Base-by-base conservation (phyloP, 1,139 yeast species). In the Yamadazyma epiphylla region DNA sequence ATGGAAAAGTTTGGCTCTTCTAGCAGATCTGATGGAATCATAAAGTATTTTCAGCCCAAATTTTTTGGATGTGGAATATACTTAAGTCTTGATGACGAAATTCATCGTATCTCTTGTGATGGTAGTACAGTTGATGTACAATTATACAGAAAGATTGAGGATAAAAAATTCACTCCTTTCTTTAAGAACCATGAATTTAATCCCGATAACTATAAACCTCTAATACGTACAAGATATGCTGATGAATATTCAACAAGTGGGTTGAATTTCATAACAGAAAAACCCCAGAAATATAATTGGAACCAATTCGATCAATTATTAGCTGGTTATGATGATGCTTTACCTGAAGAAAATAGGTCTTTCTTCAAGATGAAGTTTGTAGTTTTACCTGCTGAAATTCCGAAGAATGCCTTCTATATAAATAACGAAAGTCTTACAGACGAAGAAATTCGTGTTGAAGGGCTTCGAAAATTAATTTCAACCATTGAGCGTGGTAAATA, bases 371-470 rank as follows among this genome's bases (percentile, higher is more conserved):
- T 89, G 55, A 83, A 94, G 47, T 86, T 88, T 54, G 96, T 88
- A 7, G 70, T 91, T 1, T 58, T 83, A 46, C 96, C 97, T 0
- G 65, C 86, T 1, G 83, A 76, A 4, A 67, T 80, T 12, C 80
- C 88, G 0, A 71, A 76, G 31, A 77, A 72, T 43, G 70, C 79
- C 1, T 72, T 59, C 43, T 60, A 51, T 28, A 60, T 62, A 21
- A 63, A 65, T 22, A 75, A 78, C 39, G 95, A 86, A 48, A 69
- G 70, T 19, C 60, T 87, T 27, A 75, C 76, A 1, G 79, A 82
- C 4, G 97, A 89, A 53, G 97, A 89, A 55, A 75, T 84, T 13
- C 60, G 95, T 35, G 73, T 91, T 11, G 97, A 89, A 53, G 98
- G 97, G 0, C 61, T 91, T 20, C 66, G 91, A 30, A 77, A 79